Conservation (phyloP, 139 green algal genomes). For the Chlamydomonas eustigma region DNA sequence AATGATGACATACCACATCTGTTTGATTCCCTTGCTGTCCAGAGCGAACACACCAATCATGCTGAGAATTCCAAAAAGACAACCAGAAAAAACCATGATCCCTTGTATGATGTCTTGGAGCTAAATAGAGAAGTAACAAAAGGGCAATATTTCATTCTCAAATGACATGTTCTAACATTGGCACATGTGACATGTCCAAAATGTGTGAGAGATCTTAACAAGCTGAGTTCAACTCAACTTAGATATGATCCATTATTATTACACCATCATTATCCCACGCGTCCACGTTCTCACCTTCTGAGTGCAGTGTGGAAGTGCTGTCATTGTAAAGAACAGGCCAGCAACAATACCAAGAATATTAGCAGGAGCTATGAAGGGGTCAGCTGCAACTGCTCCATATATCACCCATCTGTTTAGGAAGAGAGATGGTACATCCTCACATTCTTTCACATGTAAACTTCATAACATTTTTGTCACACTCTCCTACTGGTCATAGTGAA, state of each 20-base stretch:
- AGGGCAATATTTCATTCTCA: too few relatives aligned
- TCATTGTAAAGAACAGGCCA: conserved; percentile 24
- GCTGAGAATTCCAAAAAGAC: conserved; percentile 18
- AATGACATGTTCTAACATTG: too few relatives aligned
- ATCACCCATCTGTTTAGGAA: conserved; percentile 28
- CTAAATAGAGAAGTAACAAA: too few relatives aligned
- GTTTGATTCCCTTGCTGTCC: background rate
- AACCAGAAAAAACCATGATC: background rate
- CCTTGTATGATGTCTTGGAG: conserved; percentile 14
- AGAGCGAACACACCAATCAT: conserved; percentile 18
- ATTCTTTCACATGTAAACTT: too few relatives aligned
- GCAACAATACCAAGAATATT: conserved; percentile 25
- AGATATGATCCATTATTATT: background rate
- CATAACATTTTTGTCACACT: too few relatives aligned
- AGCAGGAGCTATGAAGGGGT: conserved; percentile 27
- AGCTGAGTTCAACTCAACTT: too few relatives aligned
- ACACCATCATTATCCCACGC: background rate
- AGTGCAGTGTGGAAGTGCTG: background rate
- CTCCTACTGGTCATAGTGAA: background rate
- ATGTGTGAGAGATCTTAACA: too few relatives aligned
- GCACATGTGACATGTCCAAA: too few relatives aligned
- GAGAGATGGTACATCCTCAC: too few relatives aligned
- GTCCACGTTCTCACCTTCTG: conserved; percentile 17
- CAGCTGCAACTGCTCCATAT: conserved; percentile 17
- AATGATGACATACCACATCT: conserved; percentile 28